Conservation (phyloP, 1,139 yeast genomes). For the Blastobotrys persicus region DNA sequence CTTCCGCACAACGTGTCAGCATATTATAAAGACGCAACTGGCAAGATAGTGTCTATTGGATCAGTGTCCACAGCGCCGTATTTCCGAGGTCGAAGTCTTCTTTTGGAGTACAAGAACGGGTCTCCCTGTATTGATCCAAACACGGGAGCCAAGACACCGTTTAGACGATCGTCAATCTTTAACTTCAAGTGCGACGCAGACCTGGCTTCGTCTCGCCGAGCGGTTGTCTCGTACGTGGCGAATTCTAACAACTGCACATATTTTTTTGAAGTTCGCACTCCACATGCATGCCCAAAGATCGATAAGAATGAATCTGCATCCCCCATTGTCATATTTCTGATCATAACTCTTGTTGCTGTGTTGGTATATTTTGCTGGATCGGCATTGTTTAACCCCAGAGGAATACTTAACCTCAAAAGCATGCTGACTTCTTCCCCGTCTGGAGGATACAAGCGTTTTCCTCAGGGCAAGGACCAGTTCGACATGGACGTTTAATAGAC, state of each 20-base stretch:
- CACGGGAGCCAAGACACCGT: constrained; percentile 42
- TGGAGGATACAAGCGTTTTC: not conserved
- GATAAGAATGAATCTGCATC: constrained; percentile 42
- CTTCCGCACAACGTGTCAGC: constrained; percentile 53
- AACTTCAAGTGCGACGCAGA: constrained; percentile 81
- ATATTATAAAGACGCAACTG: constrained; percentile 54
- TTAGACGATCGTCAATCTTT: constrained; percentile 62
- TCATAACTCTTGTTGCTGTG: constrained; percentile 38
- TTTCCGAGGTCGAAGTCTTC: constrained; percentile 68
- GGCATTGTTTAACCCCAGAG: constrained; percentile 6
- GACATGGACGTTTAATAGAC: constrained; percentile 2
- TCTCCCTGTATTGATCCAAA: constrained; percentile 54
- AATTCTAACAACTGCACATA: constrained; percentile 74
- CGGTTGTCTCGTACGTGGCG: constrained; percentile 69
- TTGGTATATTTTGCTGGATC: constrained; percentile 33
- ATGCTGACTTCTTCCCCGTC: not conserved
- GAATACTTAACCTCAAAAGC: not conserved
- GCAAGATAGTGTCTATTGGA: constrained; percentile 64
- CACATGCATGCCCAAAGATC: constrained; percentile 85
- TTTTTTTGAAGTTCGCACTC: constrained; percentile 80
- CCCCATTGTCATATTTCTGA: constrained; percentile 31
- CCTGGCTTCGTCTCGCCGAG: constrained; percentile 49
- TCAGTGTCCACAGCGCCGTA: constrained; percentile 48
- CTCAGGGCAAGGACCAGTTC: not conserved
- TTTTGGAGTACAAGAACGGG: constrained; percentile 70